Evolutionary conservation across 2,329 filamentous ascomycete genomes (phyloP).

Genomic region (Monosporascus sp.): DNA sequence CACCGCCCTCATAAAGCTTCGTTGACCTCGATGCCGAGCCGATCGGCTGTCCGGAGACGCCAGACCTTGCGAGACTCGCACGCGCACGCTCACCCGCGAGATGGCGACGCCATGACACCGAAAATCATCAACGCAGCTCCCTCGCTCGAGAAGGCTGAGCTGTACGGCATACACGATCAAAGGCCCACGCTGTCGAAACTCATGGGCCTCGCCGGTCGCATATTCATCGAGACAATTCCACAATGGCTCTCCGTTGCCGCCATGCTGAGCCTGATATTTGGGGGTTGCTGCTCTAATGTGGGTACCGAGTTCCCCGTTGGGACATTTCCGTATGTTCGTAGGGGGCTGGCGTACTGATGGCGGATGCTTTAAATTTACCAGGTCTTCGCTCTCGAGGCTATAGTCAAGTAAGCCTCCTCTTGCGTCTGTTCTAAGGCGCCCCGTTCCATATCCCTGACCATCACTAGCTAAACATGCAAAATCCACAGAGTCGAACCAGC

Average conservation of each 20-base stretch:
- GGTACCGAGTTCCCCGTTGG: constrained; percentile 25
- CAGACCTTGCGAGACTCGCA: constrained; percentile 41
- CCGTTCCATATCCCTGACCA: constrained; percentile 10
- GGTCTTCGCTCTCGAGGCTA: constrained; percentile 94
- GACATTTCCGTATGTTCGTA: neutral
- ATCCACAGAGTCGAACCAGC: constrained; percentile 67
- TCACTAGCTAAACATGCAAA: constrained; percentile 6
- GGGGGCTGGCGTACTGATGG: constrained; percentile 6
- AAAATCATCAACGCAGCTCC: constrained; percentile 51
- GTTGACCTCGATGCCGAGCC: constrained; percentile 36
- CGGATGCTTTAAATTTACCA: constrained; percentile 34
- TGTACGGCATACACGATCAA: constrained; percentile 51
- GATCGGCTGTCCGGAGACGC: constrained; percentile 37
- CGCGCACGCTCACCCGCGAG: constrained; percentile 30
- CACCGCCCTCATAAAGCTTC: constrained; percentile 11
- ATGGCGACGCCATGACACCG: constrained; percentile 34
- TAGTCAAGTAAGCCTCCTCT: constrained; percentile 69
- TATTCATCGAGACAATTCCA: constrained; percentile 54
- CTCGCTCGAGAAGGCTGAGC: constrained; percentile 48
- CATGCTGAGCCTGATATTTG: constrained; percentile 86
- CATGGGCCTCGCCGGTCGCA: constrained; percentile 45
- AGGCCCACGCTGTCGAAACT: constrained; percentile 44
- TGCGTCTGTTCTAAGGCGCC: constrained; percentile 6
- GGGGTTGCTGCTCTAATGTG: constrained; percentile 92
- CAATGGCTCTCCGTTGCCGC: constrained; percentile 57